Base-by-base conservation (phyloP, 208 protist species). In the Endotrypanum monterogeii region DNA sequence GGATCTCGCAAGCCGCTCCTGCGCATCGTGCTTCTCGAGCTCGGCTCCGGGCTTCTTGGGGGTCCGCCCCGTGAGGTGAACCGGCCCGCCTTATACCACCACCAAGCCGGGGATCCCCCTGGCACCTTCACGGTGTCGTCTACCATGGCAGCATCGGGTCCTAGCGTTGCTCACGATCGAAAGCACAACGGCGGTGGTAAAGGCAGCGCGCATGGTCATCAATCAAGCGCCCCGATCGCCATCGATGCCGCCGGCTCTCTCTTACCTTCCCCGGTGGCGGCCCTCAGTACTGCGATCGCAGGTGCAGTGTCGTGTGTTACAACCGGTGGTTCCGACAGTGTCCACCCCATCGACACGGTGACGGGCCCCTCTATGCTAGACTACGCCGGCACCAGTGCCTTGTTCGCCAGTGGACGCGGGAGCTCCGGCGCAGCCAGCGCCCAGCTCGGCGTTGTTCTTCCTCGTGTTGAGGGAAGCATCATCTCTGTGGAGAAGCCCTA, bases 401-500 rank as follows among this genome's bases (percentile, higher is more conserved):
- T 51, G 63, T 50, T n/a, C 28, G 41, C 39, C 18, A 25, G 5
- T 51, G 63, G 63, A 30, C 28, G 46, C 23, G 63, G n/a, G 4
- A 57, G 71, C 30, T 18, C 11, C 41, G 41, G 46, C 25, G 56
- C 48, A 48, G 67, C 50, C 1, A 77, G 75, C 3, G 65, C 85
- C 18, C 58, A 65, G 50, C 75, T 91, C 37, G 90, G 90, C 23
- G 81, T 91, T 23, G 83, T 85, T 61, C 72, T 95, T 55, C 91
- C 91, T 0, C 88, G 87, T 50, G 57, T 95, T 32, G 83, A 89
- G 37, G 84, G 83, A 2, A 87, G 85, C 14, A 79, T 95, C 48
- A 62, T 84, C 32, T 95, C 91, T 23, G 70, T 85, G 30, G 91
- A 95, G 68, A 35, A 68, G 69, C 70, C 78, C 54, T 83, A 71